Conservation (phyloP, 345 rosid species). For the Jatropha curcas region DNA sequence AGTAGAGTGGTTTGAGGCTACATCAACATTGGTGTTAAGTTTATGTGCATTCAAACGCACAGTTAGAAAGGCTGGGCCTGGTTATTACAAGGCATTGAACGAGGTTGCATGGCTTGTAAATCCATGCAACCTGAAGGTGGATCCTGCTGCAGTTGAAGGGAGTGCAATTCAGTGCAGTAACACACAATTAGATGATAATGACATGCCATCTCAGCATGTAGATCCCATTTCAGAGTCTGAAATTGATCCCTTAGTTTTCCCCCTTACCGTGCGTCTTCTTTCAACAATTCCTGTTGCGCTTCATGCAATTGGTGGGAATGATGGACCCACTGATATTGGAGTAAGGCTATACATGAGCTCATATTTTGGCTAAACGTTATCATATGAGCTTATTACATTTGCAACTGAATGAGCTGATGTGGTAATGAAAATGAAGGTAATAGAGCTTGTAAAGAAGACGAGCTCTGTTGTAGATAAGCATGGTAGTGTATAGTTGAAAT, state of each 20-base stretch:
- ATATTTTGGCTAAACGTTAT: slow-evolving; percentile 42
- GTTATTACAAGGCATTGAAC: slow-evolving; percentile 47
- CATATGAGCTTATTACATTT: slow-evolving; percentile 4
- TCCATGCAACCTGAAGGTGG: slow-evolving; percentile 45
- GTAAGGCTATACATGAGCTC: slow-evolving; percentile 73
- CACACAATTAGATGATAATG: slow-evolving; percentile 2
- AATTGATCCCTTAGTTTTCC: slow-evolving; percentile 60
- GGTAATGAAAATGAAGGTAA: slow-evolving; percentile 18
- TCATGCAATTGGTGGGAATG: slow-evolving; percentile 77
- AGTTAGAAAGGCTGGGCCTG: slow-evolving; percentile 41
- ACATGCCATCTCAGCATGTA: background rate
- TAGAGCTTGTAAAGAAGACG: slow-evolving; percentile 11
- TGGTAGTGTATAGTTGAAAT: slow-evolving; percentile 32
- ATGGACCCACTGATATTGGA: slow-evolving; percentile 73
- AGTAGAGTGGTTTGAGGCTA: slow-evolving; percentile 78
- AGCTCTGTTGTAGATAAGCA: slow-evolving; percentile 38
- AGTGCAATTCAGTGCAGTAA: slow-evolving; percentile 10
- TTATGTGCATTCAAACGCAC: slow-evolving; percentile 41
- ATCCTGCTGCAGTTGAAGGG: slow-evolving; percentile 17
- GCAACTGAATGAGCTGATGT: slow-evolving; percentile 23
- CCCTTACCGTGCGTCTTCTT: slow-evolving; percentile 60
- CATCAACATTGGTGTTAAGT: slow-evolving; percentile 71
- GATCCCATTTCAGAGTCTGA: slow-evolving; percentile 22
- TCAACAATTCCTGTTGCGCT: slow-evolving; percentile 84
- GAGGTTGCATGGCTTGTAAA: slow-evolving; percentile 56